Percentiles rank a stretch among this genome's conserved stretches.
These are phyloP conservation scores for Corynespora cassiicola DNA, from an alignment of 2,329 filamentous ascomycete species.

Conservation along the genomic window DNA sequence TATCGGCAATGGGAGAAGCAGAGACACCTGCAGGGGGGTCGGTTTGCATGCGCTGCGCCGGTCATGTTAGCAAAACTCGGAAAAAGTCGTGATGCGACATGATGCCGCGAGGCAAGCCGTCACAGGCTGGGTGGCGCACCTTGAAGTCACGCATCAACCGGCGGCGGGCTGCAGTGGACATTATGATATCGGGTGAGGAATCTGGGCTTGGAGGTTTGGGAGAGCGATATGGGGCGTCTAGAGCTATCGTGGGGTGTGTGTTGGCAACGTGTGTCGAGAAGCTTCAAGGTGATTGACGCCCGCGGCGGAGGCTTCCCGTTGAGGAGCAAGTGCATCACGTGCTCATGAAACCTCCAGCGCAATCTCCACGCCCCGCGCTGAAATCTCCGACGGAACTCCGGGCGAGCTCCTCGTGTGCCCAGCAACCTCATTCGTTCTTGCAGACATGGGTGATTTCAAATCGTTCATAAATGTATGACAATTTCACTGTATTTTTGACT, in stretches of 20 bases:
- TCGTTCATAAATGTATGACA: too few species aligned
- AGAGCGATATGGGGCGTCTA: neutral
- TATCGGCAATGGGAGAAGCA: constrained; percentile 92
- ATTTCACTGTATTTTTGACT: too few species aligned
- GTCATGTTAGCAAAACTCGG: constrained; percentile 13
- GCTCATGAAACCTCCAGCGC: too few species aligned
- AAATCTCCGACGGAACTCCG: too few species aligned
- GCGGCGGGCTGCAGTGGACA: constrained; percentile 94
- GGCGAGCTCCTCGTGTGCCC: too few species aligned
- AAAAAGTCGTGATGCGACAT: constrained; percentile 1
- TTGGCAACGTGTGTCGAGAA: neutral
- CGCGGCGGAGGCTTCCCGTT: constrained; percentile 8
- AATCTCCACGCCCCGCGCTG: too few species aligned
- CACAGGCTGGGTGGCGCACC: constrained; percentile 60
- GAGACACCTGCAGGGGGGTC: constrained; percentile 97
- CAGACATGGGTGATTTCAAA: too few species aligned
- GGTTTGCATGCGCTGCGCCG: constrained; percentile 90
- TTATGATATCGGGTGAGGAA: constrained; percentile 43
- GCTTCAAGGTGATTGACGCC: neutral
- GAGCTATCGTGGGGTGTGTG: neutral
- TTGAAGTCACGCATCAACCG: constrained; percentile 99
- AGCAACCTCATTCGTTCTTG: too few species aligned
- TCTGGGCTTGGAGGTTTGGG: neutral
- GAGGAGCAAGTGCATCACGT: too few species aligned
- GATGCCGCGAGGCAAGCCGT: constrained; percentile 7